These are phyloP conservation scores for Neophaeococcomyces aloes DNA, from an alignment of 2,329 filamentous ascomycete species.

Conservation along the genomic window DNA sequence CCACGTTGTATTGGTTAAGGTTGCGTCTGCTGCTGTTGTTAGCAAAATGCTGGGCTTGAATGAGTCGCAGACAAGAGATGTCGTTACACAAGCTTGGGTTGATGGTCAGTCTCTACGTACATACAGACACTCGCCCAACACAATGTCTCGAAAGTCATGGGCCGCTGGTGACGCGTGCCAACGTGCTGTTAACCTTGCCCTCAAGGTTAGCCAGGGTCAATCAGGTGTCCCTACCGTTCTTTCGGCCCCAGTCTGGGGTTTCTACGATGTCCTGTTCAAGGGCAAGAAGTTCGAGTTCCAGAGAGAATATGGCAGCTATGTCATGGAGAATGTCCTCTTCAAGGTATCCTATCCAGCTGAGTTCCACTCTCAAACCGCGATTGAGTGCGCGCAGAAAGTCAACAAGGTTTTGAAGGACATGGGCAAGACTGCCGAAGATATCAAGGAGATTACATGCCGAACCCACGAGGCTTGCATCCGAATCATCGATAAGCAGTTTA, in stretches of 20 bases:
- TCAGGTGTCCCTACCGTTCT: slow-evolving; percentile 84
- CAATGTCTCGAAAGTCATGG: slow-evolving; percentile 99
- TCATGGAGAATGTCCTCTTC: slow-evolving; percentile 99
- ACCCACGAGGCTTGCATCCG: slow-evolving; percentile 97
- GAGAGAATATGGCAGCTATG: slow-evolving; percentile 91
- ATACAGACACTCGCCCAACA: slow-evolving; percentile 95
- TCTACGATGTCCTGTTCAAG: slow-evolving; percentile 97
- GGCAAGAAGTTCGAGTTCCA: slow-evolving; percentile 95
- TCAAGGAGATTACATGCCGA: slow-evolving; percentile 84
- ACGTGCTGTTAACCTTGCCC: slow-evolving; percentile 77
- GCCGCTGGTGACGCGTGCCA: slow-evolving; percentile 97
- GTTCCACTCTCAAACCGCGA: slow-evolving; percentile 73
- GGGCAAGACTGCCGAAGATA: slow-evolving; percentile 87
- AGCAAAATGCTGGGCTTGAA: slow-evolving; percentile 86
- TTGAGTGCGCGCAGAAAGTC: slow-evolving; percentile 86
- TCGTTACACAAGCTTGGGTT: slow-evolving; percentile 93
- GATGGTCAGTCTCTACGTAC: slow-evolving; percentile 93
- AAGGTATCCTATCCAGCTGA: slow-evolving; percentile 95
- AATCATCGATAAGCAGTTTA: slow-evolving; percentile 99
- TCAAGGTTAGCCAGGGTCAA: slow-evolving; percentile 89
- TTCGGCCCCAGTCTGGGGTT: slow-evolving; percentile 87
- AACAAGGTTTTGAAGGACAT: slow-evolving; percentile 68
- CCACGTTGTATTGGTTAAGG: slow-evolving; percentile 96
- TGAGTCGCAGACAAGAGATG: slow-evolving; percentile 86
- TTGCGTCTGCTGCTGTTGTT: slow-evolving; percentile 86